phyloP scores from a whole-genome alignment of 768 basidiomycete genomes.

The Leucocoprinus birnbaumii region DNA sequence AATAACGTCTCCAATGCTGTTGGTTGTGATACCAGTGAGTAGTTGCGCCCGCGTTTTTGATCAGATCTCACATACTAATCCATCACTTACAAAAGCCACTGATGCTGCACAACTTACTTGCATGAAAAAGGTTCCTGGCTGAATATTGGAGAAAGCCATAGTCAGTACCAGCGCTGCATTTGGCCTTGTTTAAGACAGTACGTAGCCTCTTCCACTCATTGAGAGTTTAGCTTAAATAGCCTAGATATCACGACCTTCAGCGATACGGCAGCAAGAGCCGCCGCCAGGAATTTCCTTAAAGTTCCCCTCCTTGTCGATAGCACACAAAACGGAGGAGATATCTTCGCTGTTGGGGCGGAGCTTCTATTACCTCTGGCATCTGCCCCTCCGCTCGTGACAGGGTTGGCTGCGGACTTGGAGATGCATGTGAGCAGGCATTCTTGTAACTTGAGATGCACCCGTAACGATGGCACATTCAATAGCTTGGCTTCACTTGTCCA shows the following conservation, averaged over 20 bases:
- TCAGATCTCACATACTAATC: no score
- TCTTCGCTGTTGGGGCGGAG: slow-evolving; percentile 26
- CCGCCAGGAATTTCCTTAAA: slow-evolving; percentile 25
- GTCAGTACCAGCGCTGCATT: slow-evolving; percentile 26
- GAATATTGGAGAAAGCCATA: slow-evolving; percentile 28
- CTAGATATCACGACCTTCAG: slow-evolving; percentile 30
- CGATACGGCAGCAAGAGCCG: slow-evolving; percentile 22
- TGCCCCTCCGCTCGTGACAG: slow-evolving; percentile 25
- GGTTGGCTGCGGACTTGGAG: slow-evolving; percentile 24
- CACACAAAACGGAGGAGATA: slow-evolving; percentile 30
- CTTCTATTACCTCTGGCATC: slow-evolving; percentile 24
- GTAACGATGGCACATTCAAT: no score
- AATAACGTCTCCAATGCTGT: slow-evolving; percentile 25
- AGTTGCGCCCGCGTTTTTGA: no score
- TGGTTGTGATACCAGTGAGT: slow-evolving; percentile 30
- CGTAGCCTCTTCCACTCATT: slow-evolving; percentile 3
- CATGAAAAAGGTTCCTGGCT: slow-evolving; percentile 30
- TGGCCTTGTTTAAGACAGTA: slow-evolving; percentile 29
- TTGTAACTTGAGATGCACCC: background rate
- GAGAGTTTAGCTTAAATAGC: background rate
- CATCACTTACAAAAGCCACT: slow-evolving; percentile 7
- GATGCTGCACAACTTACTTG: slow-evolving; percentile 30
- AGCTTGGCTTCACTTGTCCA: slow-evolving; percentile 29
- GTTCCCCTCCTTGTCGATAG: slow-evolving; percentile 28
- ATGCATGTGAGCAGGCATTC: slow-evolving; percentile 22